Evolutionary conservation across 495 filamentous ascomycete species (phyloP).

Genomic region (Tuber borchii): DNA sequence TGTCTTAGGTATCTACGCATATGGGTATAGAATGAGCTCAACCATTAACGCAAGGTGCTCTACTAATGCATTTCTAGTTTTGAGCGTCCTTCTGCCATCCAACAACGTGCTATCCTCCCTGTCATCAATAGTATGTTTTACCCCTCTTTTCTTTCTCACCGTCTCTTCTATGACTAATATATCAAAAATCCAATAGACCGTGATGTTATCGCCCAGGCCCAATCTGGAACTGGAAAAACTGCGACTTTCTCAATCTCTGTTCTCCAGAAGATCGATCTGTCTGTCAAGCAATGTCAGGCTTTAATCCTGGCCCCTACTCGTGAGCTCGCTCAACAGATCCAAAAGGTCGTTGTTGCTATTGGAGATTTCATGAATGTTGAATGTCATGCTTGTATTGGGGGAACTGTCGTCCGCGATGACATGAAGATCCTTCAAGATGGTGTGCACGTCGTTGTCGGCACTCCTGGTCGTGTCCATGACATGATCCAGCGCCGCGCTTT

Average conservation of each 20-base stretch:
- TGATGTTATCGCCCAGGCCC: constrained; percentile 98
- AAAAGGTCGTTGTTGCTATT: constrained; percentile 95
- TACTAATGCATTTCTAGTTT: constrained; percentile 50
- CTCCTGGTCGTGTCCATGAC: constrained; percentile 93
- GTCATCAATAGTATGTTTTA: constrained; percentile 88
- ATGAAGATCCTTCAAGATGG: constrained; percentile 94
- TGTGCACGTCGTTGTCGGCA: constrained; percentile 93
- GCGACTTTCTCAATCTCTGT: constrained; percentile 98
- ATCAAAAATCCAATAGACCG: constrained; percentile 54
- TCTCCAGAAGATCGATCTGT: constrained; percentile 93
- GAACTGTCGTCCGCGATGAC: constrained; percentile 94
- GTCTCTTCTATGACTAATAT: not conserved
- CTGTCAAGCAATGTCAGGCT: constrained; percentile 88
- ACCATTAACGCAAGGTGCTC: not conserved
- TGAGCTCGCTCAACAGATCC: constrained; percentile 96
- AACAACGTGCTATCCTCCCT: constrained; percentile 98
- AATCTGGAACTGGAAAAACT: constrained; percentile 98
- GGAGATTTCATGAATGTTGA: constrained; percentile 99
- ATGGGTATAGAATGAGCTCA: constrained; percentile 50
- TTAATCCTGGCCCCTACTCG: constrained; percentile 94
- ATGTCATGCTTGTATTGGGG: constrained; percentile 98
- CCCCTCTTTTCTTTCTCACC: constrained; percentile 18
- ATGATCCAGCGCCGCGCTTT: constrained; percentile 97
- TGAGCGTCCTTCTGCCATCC: constrained; percentile 97
- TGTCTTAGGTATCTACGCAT: constrained; percentile 83